Conservation (phyloP, 2,329 filamentous ascomycete species). For the Monosporascus sp. region DNA sequence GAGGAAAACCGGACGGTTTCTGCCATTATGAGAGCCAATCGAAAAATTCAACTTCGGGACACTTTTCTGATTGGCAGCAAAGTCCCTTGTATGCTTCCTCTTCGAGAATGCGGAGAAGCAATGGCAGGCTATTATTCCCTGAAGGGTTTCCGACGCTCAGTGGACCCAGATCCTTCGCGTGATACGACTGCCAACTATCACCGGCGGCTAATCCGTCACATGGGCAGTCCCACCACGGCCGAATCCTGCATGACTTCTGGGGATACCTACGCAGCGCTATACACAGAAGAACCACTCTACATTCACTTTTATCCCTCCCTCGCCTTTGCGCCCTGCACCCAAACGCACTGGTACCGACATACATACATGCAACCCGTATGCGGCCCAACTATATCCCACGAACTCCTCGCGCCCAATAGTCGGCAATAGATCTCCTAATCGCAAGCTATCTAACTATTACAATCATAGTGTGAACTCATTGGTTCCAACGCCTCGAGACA, state of each 20-base stretch:
- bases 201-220: conserved; percentile 15
- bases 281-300: background rate
- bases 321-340: background rate
- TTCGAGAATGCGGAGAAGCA: conserved; percentile 18
- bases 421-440: conserved; percentile 8
- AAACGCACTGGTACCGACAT: conserved; percentile 13
- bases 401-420: conserved; percentile 22
- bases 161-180: background rate
- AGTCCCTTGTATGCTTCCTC: conserved; percentile 6
- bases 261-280: conserved; percentile 8
- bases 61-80: conserved; percentile 21
- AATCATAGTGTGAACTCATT: background rate
- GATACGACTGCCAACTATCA: conserved; percentile 7
- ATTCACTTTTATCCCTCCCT: background rate
- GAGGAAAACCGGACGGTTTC: conserved; percentile 3
- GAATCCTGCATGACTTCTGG: conserved; percentile 14
- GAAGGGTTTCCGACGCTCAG: background rate
- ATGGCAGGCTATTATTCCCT: conserved; percentile 12
- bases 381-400: conserved; percentile 25
- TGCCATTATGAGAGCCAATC: conserved; percentile 15
- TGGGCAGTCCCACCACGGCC: conserved; percentile 11
- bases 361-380: conserved; percentile 22
- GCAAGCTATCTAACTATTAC: background rate
- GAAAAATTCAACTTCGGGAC: conserved; percentile 11
- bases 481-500: background rate